Evolutionary conservation across 2,329 filamentous ascomycete species (phyloP).

Genomic region (Daldinia eschscholtzii): DNA sequence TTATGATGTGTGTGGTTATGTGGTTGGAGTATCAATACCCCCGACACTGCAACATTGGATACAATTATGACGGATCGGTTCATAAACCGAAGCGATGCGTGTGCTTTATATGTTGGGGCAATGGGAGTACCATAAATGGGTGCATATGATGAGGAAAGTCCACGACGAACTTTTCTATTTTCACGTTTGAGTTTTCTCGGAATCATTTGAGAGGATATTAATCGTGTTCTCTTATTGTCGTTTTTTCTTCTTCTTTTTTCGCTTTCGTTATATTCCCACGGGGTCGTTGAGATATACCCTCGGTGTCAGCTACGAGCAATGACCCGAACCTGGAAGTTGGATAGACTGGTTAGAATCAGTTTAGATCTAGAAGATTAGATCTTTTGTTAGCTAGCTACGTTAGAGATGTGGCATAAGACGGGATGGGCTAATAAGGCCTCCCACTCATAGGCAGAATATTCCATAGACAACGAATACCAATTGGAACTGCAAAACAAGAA

Average conservation of each 20-base stretch:
- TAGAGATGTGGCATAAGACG: constrained; percentile 19
- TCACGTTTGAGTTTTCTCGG: constrained; percentile 8
- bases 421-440: constrained; percentile 22
- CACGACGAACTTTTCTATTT: background rate
- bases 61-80: constrained; percentile 13
- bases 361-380: constrained; percentile 18
- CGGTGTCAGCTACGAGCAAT: constrained; percentile 6
- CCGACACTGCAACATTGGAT: constrained; percentile 5
- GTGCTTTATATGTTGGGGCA: constrained; percentile 2
- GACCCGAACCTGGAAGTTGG: constrained; percentile 23
- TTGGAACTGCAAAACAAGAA: constrained; percentile 9
- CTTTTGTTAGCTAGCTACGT: constrained; percentile 14
- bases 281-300: constrained; percentile 39
- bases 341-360: constrained; percentile 31
- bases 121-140: background rate
- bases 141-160: constrained; percentile 6
- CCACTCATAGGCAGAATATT: constrained; percentile 9
- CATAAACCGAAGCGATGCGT: constrained; percentile 4
- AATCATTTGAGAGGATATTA: constrained; percentile 10
- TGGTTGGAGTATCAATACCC: background rate
- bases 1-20: constrained; percentile 10
- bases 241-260: background rate
- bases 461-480: constrained; percentile 27
- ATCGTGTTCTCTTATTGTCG: background rate
- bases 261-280: constrained; percentile 27